Base-by-base conservation (phyloP, 2,329 filamentous ascomycete species). In the Sarocladiaceae sp. region DNA sequence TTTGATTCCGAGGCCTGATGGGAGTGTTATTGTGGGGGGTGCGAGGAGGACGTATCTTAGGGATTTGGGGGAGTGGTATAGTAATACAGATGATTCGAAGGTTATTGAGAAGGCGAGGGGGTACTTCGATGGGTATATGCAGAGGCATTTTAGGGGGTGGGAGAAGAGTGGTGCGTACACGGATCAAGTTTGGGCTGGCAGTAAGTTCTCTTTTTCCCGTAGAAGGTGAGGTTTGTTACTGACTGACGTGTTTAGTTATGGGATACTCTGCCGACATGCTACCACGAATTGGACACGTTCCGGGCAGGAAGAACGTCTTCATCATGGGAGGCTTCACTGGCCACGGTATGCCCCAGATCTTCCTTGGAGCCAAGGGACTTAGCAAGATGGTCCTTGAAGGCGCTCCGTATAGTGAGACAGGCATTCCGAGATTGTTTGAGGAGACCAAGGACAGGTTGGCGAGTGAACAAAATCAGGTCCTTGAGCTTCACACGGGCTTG, bases 241-340 rank as follows among this genome's bases (percentile, higher is more conserved):
- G 12, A 22, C 17, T 25, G 22, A 22, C 17, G 22, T 20, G 17
- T 3, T 11, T 15, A 46, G 40, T 74, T 6, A 72, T 72, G 68
- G 71, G 71, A 1, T 70, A 70, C 47, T 73, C 68, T 0, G 62
- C 64, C 0, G 74, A 78, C 54, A 62, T 58, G 0, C 56, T 68
- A 11, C 74, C 76, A 0, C 67, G 71, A 13, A 60, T 79, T 1
- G 75, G 75, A 0, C 1, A 57, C 0, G 63, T 79, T 11, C 40
- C 40, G 3, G 40, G 40, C 0, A 18, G 50, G 1, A 15, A 52
- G 0, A 66, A 65, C 8, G 67, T 74, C 54, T 73, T 68, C 40
- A 62, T 79, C n/a, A 59, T 74, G 20, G 73, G 70, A 0, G 76
- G 76, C 0, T 79, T 78, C 54, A 73, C 70, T 25, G 77, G 77